Conservation (phyloP, 2,329 filamentous ascomycete species). For the Monilinia aucupariae region DNA sequence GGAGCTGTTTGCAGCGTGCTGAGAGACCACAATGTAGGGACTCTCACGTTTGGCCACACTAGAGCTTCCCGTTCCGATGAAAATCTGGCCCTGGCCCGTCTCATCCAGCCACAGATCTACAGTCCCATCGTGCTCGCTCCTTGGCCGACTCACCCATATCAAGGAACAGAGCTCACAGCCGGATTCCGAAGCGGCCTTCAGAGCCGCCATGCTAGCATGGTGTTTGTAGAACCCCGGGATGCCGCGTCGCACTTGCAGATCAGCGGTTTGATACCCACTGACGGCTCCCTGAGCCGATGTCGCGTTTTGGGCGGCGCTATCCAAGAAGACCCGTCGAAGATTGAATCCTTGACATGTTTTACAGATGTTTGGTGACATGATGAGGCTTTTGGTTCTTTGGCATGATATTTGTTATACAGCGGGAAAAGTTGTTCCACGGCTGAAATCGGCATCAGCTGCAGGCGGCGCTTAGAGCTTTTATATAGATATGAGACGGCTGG, state of each 20-base stretch:
- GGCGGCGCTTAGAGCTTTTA: not conserved
- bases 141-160: not conserved
- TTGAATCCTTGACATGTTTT: conserved; percentile 8
- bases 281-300: not conserved
- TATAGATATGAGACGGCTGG: not conserved
- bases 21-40: conserved; percentile 13
- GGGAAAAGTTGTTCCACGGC: not conserved
- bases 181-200: not conserved
- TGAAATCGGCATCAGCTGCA: not conserved
- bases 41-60: conserved; percentile 13
- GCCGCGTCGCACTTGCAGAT: conserved; percentile 15
- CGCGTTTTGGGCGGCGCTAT: conserved; percentile 11
- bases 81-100: conserved; percentile 11
- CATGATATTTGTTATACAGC: not conserved
- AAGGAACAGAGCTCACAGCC: conserved; percentile 9
- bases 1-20: conserved; percentile 7
- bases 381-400: not conserved
- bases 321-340: conserved; percentile 8
- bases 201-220: conserved; percentile 1
- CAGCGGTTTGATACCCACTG: conserved; percentile 6
- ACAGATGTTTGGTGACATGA: conserved; percentile 5
- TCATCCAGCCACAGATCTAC: conserved; percentile 13
- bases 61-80: conserved; percentile 14
- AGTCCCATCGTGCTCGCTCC: conserved; percentile 1
- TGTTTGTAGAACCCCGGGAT: conserved; percentile 14